Evolutionary conservation across 352 stramenopile genomes (phyloP), one percentile per base, ranked within the genome.

Genomic region (Phytophthora europaea): DNA sequence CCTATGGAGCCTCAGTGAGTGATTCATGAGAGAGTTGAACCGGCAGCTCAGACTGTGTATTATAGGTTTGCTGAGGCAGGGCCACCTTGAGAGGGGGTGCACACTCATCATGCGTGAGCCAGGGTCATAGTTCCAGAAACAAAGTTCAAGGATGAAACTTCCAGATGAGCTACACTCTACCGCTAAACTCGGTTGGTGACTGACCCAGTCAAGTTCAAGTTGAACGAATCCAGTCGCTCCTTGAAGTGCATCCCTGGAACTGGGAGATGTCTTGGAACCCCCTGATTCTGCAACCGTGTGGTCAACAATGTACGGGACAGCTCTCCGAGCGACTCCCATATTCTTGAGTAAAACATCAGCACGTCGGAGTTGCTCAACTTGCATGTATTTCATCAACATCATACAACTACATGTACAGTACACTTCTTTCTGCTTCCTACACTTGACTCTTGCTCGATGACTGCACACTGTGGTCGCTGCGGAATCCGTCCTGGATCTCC

Each of bases 401-500:
- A 18, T 43, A 43, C 10, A 7, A 31, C 8, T 38, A 38, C 36
- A 40, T 40, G 36, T 45, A 45, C 36, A 20, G 33, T 51, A 60
- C 54, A 55, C 51, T 61, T 33, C 50, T 67, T 67, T 40, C 38
- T 62, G 43, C 8, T 61, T 55, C 43, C 28, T 57, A 70, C 53
- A 59, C 26, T 47, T 70, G 63, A 47, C 70, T 77, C 65, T 77
- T 77, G 47, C 50, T 62, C 0, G 52, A 61, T 52, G 59, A 63
- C 52, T 52, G 60, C n/a, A 61, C 48, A 18, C 53, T 64, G 15
- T 18, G 54, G 15, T 69, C 59, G n/a, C 64, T 66, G 0, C 72
- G 75, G 60, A 90, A 90, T 34, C 72, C 71, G 15, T 72, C 58
- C 34, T 89, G 84, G 70, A 93, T 93, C 68, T 90, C 82, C 10